Base-by-base conservation (phyloP, 2,329 filamentous ascomycete species). In the Trichoderma koningii region DNA sequence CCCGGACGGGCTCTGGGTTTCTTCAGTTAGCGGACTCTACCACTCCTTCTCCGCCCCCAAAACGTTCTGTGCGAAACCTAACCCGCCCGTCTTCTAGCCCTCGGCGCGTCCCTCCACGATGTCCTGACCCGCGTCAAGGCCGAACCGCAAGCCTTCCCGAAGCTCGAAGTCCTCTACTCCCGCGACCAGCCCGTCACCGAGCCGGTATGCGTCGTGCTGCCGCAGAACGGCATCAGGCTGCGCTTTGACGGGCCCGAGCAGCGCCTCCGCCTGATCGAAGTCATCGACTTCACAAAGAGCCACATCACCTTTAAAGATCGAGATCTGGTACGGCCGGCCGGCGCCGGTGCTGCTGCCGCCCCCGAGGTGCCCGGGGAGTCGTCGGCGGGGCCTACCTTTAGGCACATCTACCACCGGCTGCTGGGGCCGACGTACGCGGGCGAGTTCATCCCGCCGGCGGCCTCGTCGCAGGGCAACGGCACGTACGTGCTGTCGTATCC, bases 211-310 rank as follows among this genome's bases (percentile, higher is more conserved):
- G 78, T 98, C 63, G 83, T 83, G 19, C 85, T 99, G 4, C 91
- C 93, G 1, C 84, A 87, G 3, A 99, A 98, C 77, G 95, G 95
- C 30, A 77, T 99, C 34, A 90, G 94, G 14, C 80, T 99, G 61
- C 92, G 92, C 48, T 99, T 99, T 74, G 95, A 99, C 74, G 95
- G 93, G 0, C 88, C 91, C 4, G 93, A 98, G 72, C 95, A 99
- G 77, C 87, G 94, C 42, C 81, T 99, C 48, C 90, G 95, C 3
- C 80, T 99, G 67, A 92, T 99, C 70, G 95, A 99, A 76, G 87
- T 98, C 7, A 78, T 92, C 62, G 93, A 98, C 78, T 97, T 99
- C 74, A 88, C 89, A 53, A 95, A 92, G 76, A 92, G 88, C 68
- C 86, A 88, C 67, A 86, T 98, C 67, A 87, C 89, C 19, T 96